phyloP scores from a whole-genome alignment of 2,329 filamentous ascomycete species.

The Colletotrichum filicis region DNA sequence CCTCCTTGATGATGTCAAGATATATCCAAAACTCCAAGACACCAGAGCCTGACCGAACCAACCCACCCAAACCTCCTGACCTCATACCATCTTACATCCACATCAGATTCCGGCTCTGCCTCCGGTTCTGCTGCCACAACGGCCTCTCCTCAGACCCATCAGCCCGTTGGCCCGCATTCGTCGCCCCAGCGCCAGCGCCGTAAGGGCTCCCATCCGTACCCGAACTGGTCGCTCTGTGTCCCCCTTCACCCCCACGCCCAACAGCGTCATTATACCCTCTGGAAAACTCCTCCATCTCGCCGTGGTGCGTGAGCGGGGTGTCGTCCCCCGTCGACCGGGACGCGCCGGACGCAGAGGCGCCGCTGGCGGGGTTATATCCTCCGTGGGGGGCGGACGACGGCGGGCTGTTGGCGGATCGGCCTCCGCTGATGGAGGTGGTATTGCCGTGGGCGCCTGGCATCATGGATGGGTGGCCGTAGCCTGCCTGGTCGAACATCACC shows the following conservation, averaged over 20 bases:
- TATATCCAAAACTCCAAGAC: slow-evolving; percentile 12
- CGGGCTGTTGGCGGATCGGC: slow-evolving; percentile 9
- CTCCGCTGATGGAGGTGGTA: slow-evolving; percentile 33
- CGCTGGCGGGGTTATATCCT: slow-evolving; percentile 36
- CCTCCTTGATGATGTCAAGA: background rate
- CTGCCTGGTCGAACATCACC: slow-evolving; percentile 32
- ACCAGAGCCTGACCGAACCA: background rate
- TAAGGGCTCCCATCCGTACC: slow-evolving; percentile 22
- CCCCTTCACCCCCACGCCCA: slow-evolving; percentile 43
- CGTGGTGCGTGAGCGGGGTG: slow-evolving; percentile 50
- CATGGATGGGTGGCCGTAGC: slow-evolving; percentile 30
- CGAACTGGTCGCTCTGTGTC: slow-evolving; percentile 45
- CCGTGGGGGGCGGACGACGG: background rate
- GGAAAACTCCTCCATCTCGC: slow-evolving; percentile 57
- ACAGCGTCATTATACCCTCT: slow-evolving; percentile 55
- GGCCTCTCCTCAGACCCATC: slow-evolving; percentile 48
- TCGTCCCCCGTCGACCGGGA: slow-evolving; percentile 47
- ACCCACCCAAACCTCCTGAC: too few species aligned
- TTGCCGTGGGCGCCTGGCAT: slow-evolving; percentile 34
- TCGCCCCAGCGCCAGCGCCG: slow-evolving; percentile 17
- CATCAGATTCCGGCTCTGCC: slow-evolving; percentile 58
- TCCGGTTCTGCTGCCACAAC: slow-evolving; percentile 66
- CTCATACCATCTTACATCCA: slow-evolving; percentile 51
- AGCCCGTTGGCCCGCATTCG: slow-evolving; percentile 17
- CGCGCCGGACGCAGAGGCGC: slow-evolving; percentile 40